Base-by-base conservation (phyloP, 2,329 filamentous ascomycete genomes). In the Aciculosporium take region DNA sequence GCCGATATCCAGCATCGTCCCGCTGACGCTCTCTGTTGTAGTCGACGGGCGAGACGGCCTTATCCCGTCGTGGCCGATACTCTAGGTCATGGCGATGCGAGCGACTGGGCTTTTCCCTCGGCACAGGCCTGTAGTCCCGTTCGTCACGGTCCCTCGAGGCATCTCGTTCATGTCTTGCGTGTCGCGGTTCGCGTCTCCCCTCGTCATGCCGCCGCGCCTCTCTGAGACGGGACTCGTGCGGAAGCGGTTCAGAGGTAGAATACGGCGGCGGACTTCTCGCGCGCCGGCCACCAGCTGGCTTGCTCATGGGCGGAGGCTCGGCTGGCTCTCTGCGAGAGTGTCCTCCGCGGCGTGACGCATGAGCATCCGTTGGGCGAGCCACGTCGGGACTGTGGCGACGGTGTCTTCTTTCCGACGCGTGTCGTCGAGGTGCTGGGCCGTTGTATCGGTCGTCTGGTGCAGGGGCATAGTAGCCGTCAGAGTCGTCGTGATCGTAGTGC, bases 401-500 rank as follows among this genome's bases (percentile, higher is more conserved):
- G 21, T 45, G 49, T 13, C 46, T 48, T 18, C 45, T 37, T 15
- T 53, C 51, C 8, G 53, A 54, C 42, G 48, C 49, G 46, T 50
- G 48, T 24, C 51, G 48, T 8, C 49, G 48, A 6, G 51, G 50
- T 3, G 47, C 41, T 8, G 47, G 40, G 5, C 29, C 39, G 1
- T 33, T 17, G 13, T 44, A 42, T 20, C 24, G 28, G 20, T 42
- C 29, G n/a, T 39, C 18, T 7, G 39, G 15, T 10, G 30, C 32
- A 13, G 43, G 43, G 12, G 37, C 43, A 20, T 51, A 39, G 24
- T 51, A 50, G 29, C 55, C 50, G 15, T 56, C 53, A 37, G 53
- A 51, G 13, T 58, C 53, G 34, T 55, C 51, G 33, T 58, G 52
- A 33, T 55, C 51, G 33, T 45, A 46, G 31, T 48, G 54, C 41